phyloP scores from a whole-genome alignment of 2,329 filamentous ascomycete genomes.

The Neofusicoccum ribis region DNA sequence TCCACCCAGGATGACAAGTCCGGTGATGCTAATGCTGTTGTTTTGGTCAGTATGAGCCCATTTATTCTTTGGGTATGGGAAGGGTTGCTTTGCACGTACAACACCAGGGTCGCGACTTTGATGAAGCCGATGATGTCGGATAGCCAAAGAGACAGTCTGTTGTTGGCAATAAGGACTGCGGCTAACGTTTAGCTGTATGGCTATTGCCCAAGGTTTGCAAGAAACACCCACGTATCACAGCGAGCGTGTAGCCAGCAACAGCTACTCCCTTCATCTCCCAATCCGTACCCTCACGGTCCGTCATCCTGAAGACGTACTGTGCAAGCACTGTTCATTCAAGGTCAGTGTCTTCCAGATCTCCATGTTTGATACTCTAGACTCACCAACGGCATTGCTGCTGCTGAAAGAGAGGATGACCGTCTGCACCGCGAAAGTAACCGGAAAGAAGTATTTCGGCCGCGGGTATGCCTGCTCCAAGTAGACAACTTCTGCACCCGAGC shows the following conservation, averaged over 20 bases:
- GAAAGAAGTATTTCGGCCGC: constrained; percentile 63
- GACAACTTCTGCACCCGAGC: constrained; percentile 66
- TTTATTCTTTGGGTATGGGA: too few species aligned
- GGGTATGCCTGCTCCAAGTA: constrained; percentile 70
- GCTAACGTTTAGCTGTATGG: background rate
- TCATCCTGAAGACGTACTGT: constrained; percentile 62
- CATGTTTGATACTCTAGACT: constrained; percentile 8
- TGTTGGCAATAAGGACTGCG: constrained; percentile 53
- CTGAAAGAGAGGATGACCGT: constrained; percentile 65
- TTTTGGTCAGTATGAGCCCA: background rate
- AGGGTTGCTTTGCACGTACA: constrained; percentile 30
- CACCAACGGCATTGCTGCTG: constrained; percentile 63
- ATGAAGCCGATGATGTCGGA: constrained; percentile 59
- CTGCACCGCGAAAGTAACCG: constrained; percentile 44
- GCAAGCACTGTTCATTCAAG: constrained; percentile 37
- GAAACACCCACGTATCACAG: constrained; percentile 50
- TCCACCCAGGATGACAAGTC: constrained; percentile 33
- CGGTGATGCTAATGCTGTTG: constrained; percentile 29
- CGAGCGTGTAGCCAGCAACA: constrained; percentile 62
- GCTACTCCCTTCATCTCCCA: constrained; percentile 70
- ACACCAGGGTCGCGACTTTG: constrained; percentile 64
- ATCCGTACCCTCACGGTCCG: constrained; percentile 49
- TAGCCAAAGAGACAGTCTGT: constrained; percentile 57
- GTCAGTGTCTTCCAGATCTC: background rate
- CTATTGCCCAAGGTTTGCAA: too few species aligned